Evolutionary conservation across 129 eudicot species (phyloP).

Genomic region (Artemisia tridentata): DNA sequence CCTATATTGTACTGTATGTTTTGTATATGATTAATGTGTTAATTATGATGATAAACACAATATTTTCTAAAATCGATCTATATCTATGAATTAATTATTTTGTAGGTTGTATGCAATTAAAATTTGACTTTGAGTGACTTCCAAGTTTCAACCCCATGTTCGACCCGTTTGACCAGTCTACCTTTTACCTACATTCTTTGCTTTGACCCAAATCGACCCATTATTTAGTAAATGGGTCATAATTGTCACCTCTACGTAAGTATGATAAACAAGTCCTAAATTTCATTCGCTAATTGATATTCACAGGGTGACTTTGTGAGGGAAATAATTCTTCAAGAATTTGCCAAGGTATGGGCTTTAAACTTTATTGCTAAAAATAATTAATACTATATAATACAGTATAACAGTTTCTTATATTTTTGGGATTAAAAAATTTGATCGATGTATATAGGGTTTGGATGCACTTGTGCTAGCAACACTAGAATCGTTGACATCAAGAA

Average conservation of each 20-base stretch:
- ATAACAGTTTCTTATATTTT: slow-evolving; percentile 7
- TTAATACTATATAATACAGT: not conserved
- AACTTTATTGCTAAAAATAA: not conserved
- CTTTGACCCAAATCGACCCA: not conserved
- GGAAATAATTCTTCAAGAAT: slow-evolving; percentile 85
- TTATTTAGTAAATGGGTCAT: not conserved
- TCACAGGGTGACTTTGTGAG: slow-evolving; percentile 87
- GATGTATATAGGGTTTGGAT: slow-evolving; percentile 72
- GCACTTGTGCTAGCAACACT: slow-evolving; percentile 84
- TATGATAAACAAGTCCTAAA: not conserved
- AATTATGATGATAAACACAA: too few relatives aligned
- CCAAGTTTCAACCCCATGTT: too few relatives aligned
- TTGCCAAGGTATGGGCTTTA: slow-evolving; percentile 64
- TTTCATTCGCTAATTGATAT: too few relatives aligned
- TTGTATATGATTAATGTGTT: too few relatives aligned
- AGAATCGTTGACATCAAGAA: slow-evolving; percentile 56
- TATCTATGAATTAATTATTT: too few relatives aligned
- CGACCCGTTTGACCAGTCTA: not conserved
- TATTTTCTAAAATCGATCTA: too few relatives aligned
- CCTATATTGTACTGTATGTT: too few relatives aligned
- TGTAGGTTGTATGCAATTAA: too few relatives aligned
- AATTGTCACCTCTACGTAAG: not conserved
- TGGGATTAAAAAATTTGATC: not conserved
- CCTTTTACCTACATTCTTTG: not conserved
- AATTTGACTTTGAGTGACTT: too few relatives aligned